Evolutionary conservation across 495 filamentous ascomycete genomes (phyloP), one percentile per base, ranked within the genome.

Genomic region (Penicillium goetzii): DNA sequence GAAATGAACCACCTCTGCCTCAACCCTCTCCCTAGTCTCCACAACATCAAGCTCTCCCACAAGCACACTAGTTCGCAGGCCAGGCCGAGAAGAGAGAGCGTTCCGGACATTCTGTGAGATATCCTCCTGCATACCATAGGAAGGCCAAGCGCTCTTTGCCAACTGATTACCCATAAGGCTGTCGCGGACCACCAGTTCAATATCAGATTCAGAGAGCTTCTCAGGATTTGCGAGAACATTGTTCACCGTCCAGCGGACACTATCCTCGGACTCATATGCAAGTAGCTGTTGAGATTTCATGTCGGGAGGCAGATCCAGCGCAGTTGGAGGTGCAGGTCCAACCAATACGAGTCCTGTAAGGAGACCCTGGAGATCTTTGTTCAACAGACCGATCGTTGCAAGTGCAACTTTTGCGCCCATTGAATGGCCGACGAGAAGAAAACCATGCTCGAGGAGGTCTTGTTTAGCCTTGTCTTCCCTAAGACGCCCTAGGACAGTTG

Each of bases 361-460:
- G 7, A 62, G 43, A 9, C 21, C 1, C 3, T 69, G 59, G 6
- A 68, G 51, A 10, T 66, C 12, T 0, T n/a, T 1, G 0, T 62
- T n/a, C 25, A 71, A 52, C 14, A 45, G 14, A 10, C 64, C 62
- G 0, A 75, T 64, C 25, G 74, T 66, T 23, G 73, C 69, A 10
- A 78, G 67, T 2, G 76, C 72, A n/a, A 80, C 72, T 58, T 80
- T 81, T 9, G 71, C 77, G 21, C 79, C 77, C 78, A 81, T 80
- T 0, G 80, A 81, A 61, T 78, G 79, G 4, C 76, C 78, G 19
- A 79, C 62, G 2, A 81, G 62, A 8, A 81, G 55, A 26, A 79
- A 58, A 15, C 73, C 74, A 34, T 75, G 30, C 0, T 60, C 25
- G 9, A 70, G 57, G 2, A 68, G 58, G 30, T 63, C 30, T 3